A percentile compares a stretch with the other conserved stretches of the same genome.
These are phyloP conservation scores for Penicillium sp. DNA, from an alignment of 2,329 filamentous ascomycete genomes.

Conservation along the genomic window DNA sequence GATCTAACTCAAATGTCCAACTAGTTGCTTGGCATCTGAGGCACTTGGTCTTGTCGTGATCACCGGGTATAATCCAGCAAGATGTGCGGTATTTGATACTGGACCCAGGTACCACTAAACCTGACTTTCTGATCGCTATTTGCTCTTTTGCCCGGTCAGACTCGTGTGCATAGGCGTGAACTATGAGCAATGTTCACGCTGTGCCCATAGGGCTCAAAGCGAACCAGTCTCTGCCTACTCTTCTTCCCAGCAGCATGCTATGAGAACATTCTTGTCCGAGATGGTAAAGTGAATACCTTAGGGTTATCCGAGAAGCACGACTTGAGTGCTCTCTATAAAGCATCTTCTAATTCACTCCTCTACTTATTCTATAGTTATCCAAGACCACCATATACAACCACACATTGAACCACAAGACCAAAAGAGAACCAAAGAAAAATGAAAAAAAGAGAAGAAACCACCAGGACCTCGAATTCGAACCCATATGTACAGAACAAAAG, in stretches of 20 bases:
- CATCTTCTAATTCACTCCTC: conserved; percentile 1
- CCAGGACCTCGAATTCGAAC: conserved; percentile 26
- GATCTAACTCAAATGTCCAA: neutral
- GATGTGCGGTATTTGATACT: neutral
- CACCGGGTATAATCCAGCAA: neutral
- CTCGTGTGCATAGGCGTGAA: neutral
- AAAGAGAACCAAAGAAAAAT: conserved; percentile 4
- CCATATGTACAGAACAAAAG: conserved; percentile 34
- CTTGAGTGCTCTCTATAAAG: neutral
- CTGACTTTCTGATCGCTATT: no score
- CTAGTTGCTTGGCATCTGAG: neutral
- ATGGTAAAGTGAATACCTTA: no score
- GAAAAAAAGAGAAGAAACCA: conserved; percentile 17
- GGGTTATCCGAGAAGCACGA: neutral
- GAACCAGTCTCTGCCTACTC: neutral
- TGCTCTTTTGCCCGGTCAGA: neutral
- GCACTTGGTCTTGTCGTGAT: neutral
- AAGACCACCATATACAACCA: neutral
- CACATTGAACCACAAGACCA: conserved; percentile 1
- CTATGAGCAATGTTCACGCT: neutral
- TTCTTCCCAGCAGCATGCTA: neutral
- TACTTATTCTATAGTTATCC: conserved; percentile 2
- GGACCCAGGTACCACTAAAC: neutral
- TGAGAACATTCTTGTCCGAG: no score
- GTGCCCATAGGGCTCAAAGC: neutral